phyloP scores from a whole-genome alignment of 257 asterid genomes.

The Scutellaria minor region DNA sequence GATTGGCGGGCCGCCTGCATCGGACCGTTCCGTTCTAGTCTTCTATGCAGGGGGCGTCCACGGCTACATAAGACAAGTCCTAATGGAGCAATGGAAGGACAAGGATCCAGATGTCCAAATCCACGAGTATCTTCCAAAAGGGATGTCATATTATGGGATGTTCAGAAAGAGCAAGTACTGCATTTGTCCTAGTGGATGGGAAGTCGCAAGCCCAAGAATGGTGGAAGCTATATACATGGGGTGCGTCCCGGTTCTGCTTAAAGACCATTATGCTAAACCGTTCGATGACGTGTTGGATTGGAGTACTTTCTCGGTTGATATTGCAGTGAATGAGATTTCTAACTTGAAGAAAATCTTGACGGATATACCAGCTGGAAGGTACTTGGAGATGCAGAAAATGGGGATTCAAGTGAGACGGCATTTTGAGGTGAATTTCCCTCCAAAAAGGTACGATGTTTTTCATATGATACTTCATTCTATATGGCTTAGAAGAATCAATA shows the following conservation, averaged over 20 bases:
- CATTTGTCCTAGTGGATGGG: constrained; percentile 68
- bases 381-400: constrained; percentile 50
- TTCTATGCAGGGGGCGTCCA: constrained; percentile 65
- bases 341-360: constrained; percentile 55
- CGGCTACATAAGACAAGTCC: constrained; percentile 54
- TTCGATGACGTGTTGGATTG: constrained; percentile 62
- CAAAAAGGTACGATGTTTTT: constrained; percentile 55
- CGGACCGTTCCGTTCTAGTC: constrained; percentile 44
- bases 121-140: constrained; percentile 52
- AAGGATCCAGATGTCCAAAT: constrained; percentile 48
- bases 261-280: constrained; percentile 58
- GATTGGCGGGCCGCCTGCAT: constrained; percentile 57
- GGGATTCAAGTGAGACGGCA: constrained; percentile 53
- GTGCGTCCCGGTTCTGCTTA: constrained; percentile 60
- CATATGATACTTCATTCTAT: constrained; percentile 66
- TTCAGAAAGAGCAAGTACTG: constrained; percentile 62
- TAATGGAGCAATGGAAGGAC: constrained; percentile 59
- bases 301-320: constrained; percentile 49
- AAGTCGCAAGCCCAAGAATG: constrained; percentile 74
- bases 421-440: constrained; percentile 65
- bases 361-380: constrained; percentile 39
- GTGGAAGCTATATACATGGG: constrained; percentile 69
- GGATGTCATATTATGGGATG: constrained; percentile 55
- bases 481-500: constrained; percentile 63
- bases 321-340: constrained; percentile 41